These are phyloP conservation scores for Cicer pinnatifidum DNA, from an alignment of 306 rosid genomes.

Conservation along the genomic window DNA sequence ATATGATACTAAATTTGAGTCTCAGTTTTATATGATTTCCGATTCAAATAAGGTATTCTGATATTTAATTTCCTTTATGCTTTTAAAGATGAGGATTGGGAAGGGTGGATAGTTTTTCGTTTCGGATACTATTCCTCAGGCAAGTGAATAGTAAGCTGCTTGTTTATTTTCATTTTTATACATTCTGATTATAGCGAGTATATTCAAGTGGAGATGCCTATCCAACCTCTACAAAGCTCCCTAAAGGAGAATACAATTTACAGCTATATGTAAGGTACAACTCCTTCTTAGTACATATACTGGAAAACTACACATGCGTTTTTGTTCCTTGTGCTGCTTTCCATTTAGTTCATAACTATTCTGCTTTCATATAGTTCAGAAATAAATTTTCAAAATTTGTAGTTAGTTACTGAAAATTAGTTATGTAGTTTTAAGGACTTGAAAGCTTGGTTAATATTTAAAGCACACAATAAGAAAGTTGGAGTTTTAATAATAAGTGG, in stretches of 20 bases:
- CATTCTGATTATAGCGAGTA: constrained; percentile 61
- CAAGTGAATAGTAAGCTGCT: constrained; percentile 9
- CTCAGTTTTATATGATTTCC: constrained; percentile 93
- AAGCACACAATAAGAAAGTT: constrained; percentile 18
- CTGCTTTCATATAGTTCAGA: constrained; percentile 29
- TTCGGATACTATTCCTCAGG: constrained; percentile 39
- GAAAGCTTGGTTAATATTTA: constrained; percentile 33
- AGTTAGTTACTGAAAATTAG: not conserved
- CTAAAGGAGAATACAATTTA: constrained; percentile 91
- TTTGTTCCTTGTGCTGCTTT: constrained; percentile 39
- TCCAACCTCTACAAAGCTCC: constrained; percentile 72
- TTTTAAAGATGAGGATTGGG: constrained; percentile 32
- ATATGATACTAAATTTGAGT: constrained; percentile 89
- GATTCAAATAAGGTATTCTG: constrained; percentile 79
- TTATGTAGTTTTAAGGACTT: constrained; percentile 33
- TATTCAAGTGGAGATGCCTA: constrained; percentile 88
- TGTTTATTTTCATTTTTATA: constrained; percentile 38
- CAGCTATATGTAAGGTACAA: constrained; percentile 75
- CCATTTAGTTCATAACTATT: constrained; percentile 25
- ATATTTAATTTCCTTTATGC: constrained; percentile 38
- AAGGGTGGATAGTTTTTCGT: constrained; percentile 21
- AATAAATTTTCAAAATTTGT: constrained; percentile 2
- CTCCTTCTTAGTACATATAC: constrained; percentile 44
- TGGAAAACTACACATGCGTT: constrained; percentile 32
- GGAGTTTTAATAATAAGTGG: constrained; percentile 28